A percentile compares a stretch with the other conserved stretches of the same genome.
These are phyloP conservation scores for Paramecium primaurelia DNA, from an alignment of 73 alveolate species.

Conservation along the genomic window DNA sequence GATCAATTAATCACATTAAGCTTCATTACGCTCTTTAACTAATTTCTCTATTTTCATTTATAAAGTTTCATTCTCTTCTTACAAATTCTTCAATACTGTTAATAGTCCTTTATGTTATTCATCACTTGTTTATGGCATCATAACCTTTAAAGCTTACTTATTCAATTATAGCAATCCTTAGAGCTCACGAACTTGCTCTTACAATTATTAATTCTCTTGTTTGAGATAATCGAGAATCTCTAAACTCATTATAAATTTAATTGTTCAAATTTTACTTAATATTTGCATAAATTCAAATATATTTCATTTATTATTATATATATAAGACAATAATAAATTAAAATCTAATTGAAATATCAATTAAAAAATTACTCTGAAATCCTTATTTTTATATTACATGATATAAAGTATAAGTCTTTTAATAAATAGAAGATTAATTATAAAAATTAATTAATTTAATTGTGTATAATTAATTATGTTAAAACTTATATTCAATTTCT, in stretches of 20 bases:
- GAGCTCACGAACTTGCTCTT: slow-evolving; percentile 20
- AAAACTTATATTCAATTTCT: background rate
- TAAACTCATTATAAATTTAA: background rate
- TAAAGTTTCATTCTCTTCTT: slow-evolving; percentile 1
- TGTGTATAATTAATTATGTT: background rate
- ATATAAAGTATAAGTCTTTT: background rate
- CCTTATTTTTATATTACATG: no score
- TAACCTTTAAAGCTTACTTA: background rate
- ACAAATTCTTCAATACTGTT: background rate
- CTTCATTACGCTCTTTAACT: slow-evolving; percentile 36
- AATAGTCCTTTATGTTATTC: slow-evolving; percentile 10
- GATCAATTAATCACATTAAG: background rate
- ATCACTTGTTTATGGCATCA: background rate
- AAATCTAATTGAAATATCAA: no score
- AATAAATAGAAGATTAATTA: background rate
- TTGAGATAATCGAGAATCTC: slow-evolving; percentile 38
- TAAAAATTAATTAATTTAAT: background rate
- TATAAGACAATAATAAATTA: no score
- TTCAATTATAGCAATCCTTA: background rate
- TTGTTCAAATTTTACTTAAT: background rate
- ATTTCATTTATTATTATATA: background rate
- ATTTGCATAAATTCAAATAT: background rate
- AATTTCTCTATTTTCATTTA: background rate
- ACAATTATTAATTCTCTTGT: background rate
- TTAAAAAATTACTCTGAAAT: no score